phyloP scores from a whole-genome alignment of 2,329 filamentous ascomycete genomes.

The Neofusicoccum parvum region DNA sequence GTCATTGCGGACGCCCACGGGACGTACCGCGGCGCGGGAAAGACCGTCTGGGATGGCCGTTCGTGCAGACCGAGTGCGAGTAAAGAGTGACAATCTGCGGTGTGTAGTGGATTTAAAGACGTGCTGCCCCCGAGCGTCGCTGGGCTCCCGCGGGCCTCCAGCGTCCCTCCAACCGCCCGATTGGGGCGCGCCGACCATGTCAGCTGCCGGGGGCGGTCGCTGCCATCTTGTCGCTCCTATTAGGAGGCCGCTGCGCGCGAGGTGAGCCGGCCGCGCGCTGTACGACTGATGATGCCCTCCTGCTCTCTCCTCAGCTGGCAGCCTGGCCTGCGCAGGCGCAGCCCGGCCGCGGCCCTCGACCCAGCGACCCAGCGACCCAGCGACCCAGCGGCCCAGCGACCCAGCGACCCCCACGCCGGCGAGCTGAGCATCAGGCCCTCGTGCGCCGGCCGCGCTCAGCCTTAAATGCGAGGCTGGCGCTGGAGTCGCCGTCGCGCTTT shows the following conservation, averaged over 20 bases:
- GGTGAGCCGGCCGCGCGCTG: background rate
- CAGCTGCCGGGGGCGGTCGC: background rate
- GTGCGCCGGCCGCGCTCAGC: background rate
- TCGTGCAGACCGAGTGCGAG: constrained; percentile 10
- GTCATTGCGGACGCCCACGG: constrained; percentile 15
- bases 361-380: background rate
- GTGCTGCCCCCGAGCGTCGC: constrained; percentile 3
- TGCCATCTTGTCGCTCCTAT: background rate
- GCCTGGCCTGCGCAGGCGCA: background rate
- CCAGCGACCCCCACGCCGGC: background rate
- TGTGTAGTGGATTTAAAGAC: constrained; percentile 9
- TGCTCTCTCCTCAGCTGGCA: background rate
- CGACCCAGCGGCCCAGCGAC: background rate
- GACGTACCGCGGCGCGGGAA: constrained; percentile 19
- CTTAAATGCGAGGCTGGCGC: background rate
- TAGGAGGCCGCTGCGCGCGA: background rate
- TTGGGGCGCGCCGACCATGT: background rate
- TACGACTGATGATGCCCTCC: background rate
- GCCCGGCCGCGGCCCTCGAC: background rate
- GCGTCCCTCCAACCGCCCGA: constrained; percentile 7
- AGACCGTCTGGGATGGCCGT: constrained; percentile 13
- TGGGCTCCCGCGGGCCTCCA: background rate
- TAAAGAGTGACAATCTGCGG: constrained; percentile 9
- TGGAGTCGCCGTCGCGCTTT: background rate
- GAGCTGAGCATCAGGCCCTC: background rate